Conservation (phyloP, 345 rosid species). For the Ailanthus altissimus region DNA sequence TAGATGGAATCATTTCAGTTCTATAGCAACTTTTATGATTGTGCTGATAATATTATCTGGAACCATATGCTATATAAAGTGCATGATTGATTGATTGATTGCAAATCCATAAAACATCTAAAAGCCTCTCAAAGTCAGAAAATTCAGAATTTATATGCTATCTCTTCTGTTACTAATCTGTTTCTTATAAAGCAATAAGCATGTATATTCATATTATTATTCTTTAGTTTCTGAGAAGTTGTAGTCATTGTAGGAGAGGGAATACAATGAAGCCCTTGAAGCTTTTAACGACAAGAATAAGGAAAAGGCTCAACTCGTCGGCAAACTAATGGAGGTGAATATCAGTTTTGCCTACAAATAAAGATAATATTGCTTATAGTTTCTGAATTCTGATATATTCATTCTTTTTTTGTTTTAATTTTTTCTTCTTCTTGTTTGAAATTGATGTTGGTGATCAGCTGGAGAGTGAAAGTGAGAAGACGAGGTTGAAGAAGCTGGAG, state of each 20-base stretch:
- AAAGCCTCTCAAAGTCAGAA: not conserved
- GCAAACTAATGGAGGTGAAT: conserved; percentile 79
- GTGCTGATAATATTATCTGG: too few relatives aligned
- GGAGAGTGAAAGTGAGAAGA: conserved; percentile 77
- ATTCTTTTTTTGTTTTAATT: not conserved
- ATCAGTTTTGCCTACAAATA: not conserved
- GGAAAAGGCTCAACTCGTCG: conserved; percentile 72
- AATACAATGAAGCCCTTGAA: conserved; percentile 85
- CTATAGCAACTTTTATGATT: too few relatives aligned
- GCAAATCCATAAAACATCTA: not conserved
- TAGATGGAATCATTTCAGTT: too few relatives aligned
- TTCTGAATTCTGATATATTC: too few relatives aligned
- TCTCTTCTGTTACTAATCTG: not conserved
- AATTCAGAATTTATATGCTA: not conserved
- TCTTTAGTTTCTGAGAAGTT: conserved; percentile 3
- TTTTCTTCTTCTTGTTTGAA: not conserved
- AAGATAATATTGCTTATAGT: too few relatives aligned
- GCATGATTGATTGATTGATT: too few relatives aligned
- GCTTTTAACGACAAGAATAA: conserved; percentile 84
- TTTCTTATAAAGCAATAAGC: not conserved
- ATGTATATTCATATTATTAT: not conserved
- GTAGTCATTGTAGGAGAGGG: conserved; percentile 65
- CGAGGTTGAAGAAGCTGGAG: conserved; percentile 85
- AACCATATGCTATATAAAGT: too few relatives aligned
- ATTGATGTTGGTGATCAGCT: conserved; percentile 41